phyloP scores from a whole-genome alignment of 2,329 filamentous ascomycete species.

The Graphilbum fragrans region DNA sequence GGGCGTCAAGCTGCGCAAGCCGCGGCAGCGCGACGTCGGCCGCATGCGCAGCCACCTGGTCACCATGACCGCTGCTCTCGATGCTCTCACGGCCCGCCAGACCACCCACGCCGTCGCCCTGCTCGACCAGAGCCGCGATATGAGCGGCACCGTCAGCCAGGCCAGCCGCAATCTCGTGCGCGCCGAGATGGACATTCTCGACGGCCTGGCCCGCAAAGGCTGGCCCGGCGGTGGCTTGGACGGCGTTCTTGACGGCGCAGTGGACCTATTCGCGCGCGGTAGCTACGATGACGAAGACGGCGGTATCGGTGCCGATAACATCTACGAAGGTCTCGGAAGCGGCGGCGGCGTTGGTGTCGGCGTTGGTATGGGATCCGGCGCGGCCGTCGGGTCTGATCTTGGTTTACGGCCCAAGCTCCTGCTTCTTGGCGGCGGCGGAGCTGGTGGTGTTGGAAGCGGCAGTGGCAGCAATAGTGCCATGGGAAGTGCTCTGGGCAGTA shows the following conservation, averaged over 20 bases:
- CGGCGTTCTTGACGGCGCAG: slow-evolving; percentile 51
- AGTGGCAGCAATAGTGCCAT: no score
- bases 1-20: slow-evolving; percentile 44
- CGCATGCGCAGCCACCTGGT: slow-evolving; percentile 52
- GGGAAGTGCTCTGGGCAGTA: no score
- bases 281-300: slow-evolving; percentile 7
- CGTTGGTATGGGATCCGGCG: not conserved
- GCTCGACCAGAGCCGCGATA: slow-evolving; percentile 52
- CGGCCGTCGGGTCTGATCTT: not conserved
- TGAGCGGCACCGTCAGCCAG: slow-evolving; percentile 49
- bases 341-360: not conserved
- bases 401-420: slow-evolving; percentile 6
- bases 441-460: slow-evolving; percentile 16
- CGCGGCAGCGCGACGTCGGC: slow-evolving; percentile 47
- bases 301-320: slow-evolving; percentile 6
- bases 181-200: slow-evolving; percentile 59
- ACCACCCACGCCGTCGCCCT: slow-evolving; percentile 47
- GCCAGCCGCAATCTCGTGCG: slow-evolving; percentile 53
- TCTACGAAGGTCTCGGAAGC: not conserved
- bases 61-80: slow-evolving; percentile 47
- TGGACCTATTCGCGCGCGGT: slow-evolving; percentile 32
- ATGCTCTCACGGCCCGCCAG: slow-evolving; percentile 49
- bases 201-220: slow-evolving; percentile 53
- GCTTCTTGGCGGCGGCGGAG: slow-evolving; percentile 9
- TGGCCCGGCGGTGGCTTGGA: slow-evolving; percentile 57